Percentiles rank a stretch among this genome's conserved stretches.
phyloP scores from a whole-genome alignment of 345 rosid species.

The Abelmoschus esculentus region DNA sequence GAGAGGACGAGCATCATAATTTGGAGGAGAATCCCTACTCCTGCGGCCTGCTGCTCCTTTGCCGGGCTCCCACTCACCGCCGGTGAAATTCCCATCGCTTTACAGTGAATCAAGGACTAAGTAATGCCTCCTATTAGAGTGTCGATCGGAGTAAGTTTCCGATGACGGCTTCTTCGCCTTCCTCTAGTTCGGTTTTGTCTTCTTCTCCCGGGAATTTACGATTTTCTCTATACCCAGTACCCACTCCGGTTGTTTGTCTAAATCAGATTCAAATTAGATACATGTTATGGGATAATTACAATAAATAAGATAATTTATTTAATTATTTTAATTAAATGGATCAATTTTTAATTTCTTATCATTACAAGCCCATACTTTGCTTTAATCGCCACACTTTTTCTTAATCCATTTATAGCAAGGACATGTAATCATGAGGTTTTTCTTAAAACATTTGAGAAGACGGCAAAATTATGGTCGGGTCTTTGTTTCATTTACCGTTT shows the following conservation, averaged over 20 bases:
- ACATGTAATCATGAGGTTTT: too few species aligned
- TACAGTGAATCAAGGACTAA: neutral
- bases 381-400: too few species aligned
- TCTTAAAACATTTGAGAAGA: too few species aligned
- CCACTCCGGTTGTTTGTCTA: neutral
- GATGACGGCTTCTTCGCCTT: neutral
- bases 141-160: neutral
- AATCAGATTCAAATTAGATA: too few species aligned
- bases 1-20: slow-evolving; percentile 99
- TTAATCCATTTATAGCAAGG: too few species aligned
- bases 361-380: too few species aligned
- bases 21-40: slow-evolving; percentile 97
- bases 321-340: too few species aligned
- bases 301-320: too few species aligned
- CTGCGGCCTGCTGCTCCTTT: slow-evolving; percentile 95
- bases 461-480: too few species aligned
- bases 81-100: slow-evolving; percentile 36
- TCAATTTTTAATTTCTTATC: too few species aligned
- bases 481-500: too few species aligned
- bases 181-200: neutral
- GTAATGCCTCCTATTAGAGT: neutral
- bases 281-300: too few species aligned
- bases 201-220: neutral
- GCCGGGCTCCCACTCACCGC: slow-evolving; percentile 39
- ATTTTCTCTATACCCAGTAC: neutral